Evolutionary conservation across 1,284 basidiomycete species (phyloP), one percentile per base, ranked within the genome.

Genomic region (Rhodotorula sp.): DNA sequence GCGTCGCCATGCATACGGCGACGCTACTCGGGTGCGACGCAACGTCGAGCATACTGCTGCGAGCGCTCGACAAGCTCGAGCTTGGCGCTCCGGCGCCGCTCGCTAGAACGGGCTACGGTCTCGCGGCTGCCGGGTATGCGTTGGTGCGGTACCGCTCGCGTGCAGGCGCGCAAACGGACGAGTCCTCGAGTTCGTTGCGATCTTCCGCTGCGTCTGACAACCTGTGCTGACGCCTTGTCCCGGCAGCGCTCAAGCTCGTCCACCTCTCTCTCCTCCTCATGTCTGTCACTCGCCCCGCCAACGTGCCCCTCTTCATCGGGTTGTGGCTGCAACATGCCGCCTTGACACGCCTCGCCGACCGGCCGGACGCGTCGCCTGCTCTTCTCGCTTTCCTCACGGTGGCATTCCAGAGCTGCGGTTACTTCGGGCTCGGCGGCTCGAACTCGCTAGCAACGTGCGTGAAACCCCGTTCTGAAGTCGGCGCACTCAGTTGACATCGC

Each of bases 401-500:
- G 53, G 62, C 59, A 1, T 42, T 65, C 10, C 73, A 74, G 50
- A 63, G 50, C 4, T 50, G 44, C 41, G 61, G 72, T 9, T 78
- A 76, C 63, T 78, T 78, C 41, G 74, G 68, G 2, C 63, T 76
- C 46, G 77, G 77, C 8, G 77, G 76, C 7, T 74, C 72, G 1
- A 78, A 78, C 57, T 74, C 74, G 45, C 64, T 78, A 27, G 77
- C 75, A 16, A 77, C 72, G 77, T 76, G 16, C 71, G 76, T 16
- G 4, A 9, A 12, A 50, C 12, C 41, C 2, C 42, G 46, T 21
- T 7, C 61, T 62, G 10, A 64, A 54, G 19, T 12, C 13, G 9
- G 48, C 48, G 48, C 17, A 19, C 48, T 19, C 1, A 1, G 14
- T 14, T 49, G 48, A 49, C 21, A 8, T 17, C 48, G 48, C 4